Base-by-base conservation (phyloP, 2,329 filamentous ascomycete species). In the Fusarium decemcellulare region DNA sequence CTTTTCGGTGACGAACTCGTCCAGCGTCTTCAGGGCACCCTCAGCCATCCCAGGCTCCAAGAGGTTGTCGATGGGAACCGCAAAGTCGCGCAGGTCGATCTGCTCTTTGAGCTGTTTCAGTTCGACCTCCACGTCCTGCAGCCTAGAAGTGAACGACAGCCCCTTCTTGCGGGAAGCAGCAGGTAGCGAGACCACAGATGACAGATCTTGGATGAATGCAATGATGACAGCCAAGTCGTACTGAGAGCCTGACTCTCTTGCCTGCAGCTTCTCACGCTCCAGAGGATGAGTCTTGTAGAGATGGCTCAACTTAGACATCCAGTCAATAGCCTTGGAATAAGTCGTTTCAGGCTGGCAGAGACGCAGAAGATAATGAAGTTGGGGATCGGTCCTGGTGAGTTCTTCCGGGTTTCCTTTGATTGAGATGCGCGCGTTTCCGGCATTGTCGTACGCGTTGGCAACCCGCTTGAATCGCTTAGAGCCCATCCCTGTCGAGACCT, bases 351-450 rank as follows among this genome's bases (percentile, higher is more conserved):
- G 54, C 8, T 83, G 79, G 52, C 83, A 86, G 2, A 87, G 81
- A 3, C 79, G 81, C 7, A 87, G 72, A 18, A 86, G 69, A 63
- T 82, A 83, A 57, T 83, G 77, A 4, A 86, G 72, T 32, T 83
- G 81, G 2, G 81, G 78, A 27, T 85, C 67, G 1, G 74, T 70
- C 10, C 74, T 66, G 1, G 77, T 80, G 4, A 86, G 66, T 2
- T 76, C 69, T 1, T 83, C 81, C 0, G 81, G 81, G 2, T 82
- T 81, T 15, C 72, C 76, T 44, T 83, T 87, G 63, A 85, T 74
- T 1, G 63, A 63, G 1, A 86, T 72, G 1, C 78, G 80, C 2
- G 78, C 68, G 23, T 79, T 80, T 0, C 79, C 77, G 8, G 62
- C 63, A 3, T 80, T 77, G 56, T 84, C 80, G 8, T 73, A 76